Conservation (phyloP, 2,329 filamentous ascomycete genomes). For the Penicillium sp. region DNA sequence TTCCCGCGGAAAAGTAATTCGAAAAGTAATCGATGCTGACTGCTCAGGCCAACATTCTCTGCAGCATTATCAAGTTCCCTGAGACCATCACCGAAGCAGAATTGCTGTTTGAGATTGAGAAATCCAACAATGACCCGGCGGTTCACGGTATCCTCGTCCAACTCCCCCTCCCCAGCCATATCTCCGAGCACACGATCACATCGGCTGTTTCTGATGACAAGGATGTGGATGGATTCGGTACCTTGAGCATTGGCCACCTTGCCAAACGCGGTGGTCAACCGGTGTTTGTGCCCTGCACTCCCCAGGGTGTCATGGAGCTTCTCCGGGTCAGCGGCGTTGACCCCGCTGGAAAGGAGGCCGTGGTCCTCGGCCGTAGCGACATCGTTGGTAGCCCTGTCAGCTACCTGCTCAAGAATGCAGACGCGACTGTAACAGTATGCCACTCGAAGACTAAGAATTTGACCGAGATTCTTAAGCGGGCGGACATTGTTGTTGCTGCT, state of each 20-base stretch:
- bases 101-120: conserved; percentile 74
- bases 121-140: conserved; percentile 78
- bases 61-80: conserved; percentile 78
- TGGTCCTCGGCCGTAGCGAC: conserved; percentile 90
- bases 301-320: conserved; percentile 93
- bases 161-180: conserved; percentile 80
- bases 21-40: conserved; percentile 2
- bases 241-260: conserved; percentile 90
- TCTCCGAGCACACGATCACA: conserved; percentile 86
- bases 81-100: conserved; percentile 79
- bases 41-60: conserved; percentile 75
- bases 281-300: conserved; percentile 89
- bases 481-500: conserved; percentile 87
- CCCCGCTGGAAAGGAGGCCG: conserved; percentile 83
- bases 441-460: conserved; percentile 82
- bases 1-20: conserved; percentile 8
- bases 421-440: conserved; percentile 94
- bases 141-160: conserved; percentile 95
- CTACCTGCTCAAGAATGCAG: conserved; percentile 89
- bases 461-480: conserved; percentile 69
- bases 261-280: conserved; percentile 91
- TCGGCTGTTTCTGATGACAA: conserved; percentile 89
- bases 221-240: conserved; percentile 96
- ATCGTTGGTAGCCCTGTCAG: conserved; percentile 97
- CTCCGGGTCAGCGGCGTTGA: conserved; percentile 79